Conservation (phyloP, 208 protist genomes). For the Trypanosoma conorhini region DNA sequence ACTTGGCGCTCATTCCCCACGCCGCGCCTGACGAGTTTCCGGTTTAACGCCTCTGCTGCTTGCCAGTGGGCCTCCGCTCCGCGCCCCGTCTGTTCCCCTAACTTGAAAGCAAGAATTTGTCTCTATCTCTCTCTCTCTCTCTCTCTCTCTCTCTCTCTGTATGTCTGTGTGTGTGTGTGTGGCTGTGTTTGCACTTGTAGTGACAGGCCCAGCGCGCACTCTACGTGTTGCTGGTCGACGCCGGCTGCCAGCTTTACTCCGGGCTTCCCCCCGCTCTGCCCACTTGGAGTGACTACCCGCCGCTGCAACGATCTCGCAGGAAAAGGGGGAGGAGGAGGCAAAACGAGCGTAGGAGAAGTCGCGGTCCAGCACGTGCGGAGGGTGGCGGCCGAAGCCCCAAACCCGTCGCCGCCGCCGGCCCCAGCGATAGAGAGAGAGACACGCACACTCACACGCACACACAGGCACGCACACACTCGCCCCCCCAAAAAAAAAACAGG, state of each 20-base stretch:
- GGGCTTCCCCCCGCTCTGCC: background rate
- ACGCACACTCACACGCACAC: too few relatives aligned
- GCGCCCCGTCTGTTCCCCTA: background rate
- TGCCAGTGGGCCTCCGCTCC: background rate
- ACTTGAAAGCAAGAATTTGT: background rate
- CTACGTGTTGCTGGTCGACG: background rate
- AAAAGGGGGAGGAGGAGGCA: slow-evolving; percentile 26
- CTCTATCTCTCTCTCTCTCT: background rate
- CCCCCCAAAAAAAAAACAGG: too few relatives aligned
- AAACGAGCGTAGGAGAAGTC: background rate
- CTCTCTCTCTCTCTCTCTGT: background rate
- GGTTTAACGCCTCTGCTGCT: background rate
- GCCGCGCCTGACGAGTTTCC: background rate
- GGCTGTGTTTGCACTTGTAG: too few relatives aligned
- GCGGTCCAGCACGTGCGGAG: too few relatives aligned
- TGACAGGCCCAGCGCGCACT: background rate
- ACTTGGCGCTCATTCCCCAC: slow-evolving; percentile 23
- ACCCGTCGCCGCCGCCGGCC: too few relatives aligned
- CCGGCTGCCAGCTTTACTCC: background rate
- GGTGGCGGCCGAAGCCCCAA: background rate
- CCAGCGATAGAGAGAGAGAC: background rate
- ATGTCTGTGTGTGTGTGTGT: too few relatives aligned
- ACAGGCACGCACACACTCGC: too few relatives aligned
- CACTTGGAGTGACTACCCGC: background rate
- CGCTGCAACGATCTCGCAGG: background rate